Conservation (phyloP, 1,139 yeast genomes). For the Taphrina flavorubra region DNA sequence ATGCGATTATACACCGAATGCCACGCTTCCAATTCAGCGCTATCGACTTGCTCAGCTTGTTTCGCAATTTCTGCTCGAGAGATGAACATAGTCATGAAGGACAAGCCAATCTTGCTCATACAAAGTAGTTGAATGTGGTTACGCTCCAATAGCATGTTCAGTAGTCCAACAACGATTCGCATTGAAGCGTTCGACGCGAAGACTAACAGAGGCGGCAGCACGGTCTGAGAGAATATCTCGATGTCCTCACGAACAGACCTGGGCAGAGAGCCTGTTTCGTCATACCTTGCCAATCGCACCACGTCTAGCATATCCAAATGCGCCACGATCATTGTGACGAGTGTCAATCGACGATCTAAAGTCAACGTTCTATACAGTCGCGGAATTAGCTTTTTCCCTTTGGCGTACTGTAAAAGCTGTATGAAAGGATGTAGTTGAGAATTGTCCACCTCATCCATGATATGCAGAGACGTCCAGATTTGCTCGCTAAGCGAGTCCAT, state of each 20-base stretch:
- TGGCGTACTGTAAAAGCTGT: conserved; percentile 80
- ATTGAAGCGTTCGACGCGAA: conserved; percentile 83
- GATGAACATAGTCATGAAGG: conserved; percentile 82
- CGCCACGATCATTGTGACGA: conserved; percentile 79
- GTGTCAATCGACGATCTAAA: conserved; percentile 76
- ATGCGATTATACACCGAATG: conserved; percentile 78
- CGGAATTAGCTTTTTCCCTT: conserved; percentile 86
- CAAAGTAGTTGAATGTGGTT: conserved; percentile 71
- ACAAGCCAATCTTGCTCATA: conserved; percentile 84
- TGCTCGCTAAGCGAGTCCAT: conserved; percentile 50
- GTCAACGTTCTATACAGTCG: conserved; percentile 83
- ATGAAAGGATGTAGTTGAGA: conserved; percentile 68
- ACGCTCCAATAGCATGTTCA: conserved; percentile 74
- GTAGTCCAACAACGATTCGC: conserved; percentile 79
- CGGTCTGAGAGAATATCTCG: conserved; percentile 80
- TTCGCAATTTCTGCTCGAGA: conserved; percentile 91
- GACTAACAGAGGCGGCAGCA: conserved; percentile 82
- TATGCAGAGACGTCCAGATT: conserved; percentile 80
- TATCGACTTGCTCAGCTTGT: conserved; percentile 67
- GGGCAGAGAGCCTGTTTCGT: conserved; percentile 59
- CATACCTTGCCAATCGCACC: conserved; percentile 73
- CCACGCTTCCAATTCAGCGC: conserved; percentile 70
- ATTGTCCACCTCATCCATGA: conserved; percentile 55
- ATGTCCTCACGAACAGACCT: conserved; percentile 65
- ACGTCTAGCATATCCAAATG: conserved; percentile 82